A percentile compares a stretch with the other conserved stretches of the same genome.
Evolutionary conservation across 2,329 filamentous ascomycete species (phyloP).

Genomic region (Trichothecium roseum): DNA sequence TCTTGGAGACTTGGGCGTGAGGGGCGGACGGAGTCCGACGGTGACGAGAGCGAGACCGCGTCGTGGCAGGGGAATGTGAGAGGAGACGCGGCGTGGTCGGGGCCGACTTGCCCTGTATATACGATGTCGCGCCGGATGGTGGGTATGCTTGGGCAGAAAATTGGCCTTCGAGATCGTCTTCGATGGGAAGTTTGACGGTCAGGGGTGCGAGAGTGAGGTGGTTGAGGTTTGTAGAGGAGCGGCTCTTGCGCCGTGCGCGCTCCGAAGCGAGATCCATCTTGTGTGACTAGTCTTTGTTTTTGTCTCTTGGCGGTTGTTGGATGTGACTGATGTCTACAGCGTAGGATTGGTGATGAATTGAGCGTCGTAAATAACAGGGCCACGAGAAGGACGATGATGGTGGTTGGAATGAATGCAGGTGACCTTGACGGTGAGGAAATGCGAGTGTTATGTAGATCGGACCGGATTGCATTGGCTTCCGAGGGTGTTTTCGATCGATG

Average conservation of each 20-base stretch:
- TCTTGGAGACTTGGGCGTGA: slow-evolving; percentile 37
- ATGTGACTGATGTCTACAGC: slow-evolving; percentile 5
- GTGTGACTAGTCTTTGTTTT: not conserved
- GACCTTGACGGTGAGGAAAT: not conserved
- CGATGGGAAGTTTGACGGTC: slow-evolving; percentile 49
- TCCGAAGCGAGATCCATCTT: slow-evolving; percentile 48
- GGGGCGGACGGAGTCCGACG: slow-evolving; percentile 29
- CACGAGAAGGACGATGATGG: not conserved
- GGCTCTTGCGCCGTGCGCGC: slow-evolving; percentile 45
- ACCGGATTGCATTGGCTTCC: no score
- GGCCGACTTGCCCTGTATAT: slow-evolving; percentile 51
- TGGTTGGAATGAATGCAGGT: not conserved
- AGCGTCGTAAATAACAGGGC: not conserved
- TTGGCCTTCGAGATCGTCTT: slow-evolving; percentile 34
- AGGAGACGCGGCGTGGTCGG: slow-evolving; percentile 55
- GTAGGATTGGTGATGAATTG: not conserved
- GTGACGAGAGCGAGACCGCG: slow-evolving; percentile 34
- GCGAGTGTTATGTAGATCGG: no score
- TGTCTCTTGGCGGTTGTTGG: not conserved
- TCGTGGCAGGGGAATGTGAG: slow-evolving; percentile 42
- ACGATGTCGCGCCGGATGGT: slow-evolving; percentile 29
- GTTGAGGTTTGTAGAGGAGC: slow-evolving; percentile 47
- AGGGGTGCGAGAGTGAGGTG: slow-evolving; percentile 54
- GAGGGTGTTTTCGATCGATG: no score
- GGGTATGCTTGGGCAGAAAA: slow-evolving; percentile 22